These are phyloP conservation scores for Termitomyces titanicus DNA, from an alignment of 768 basidiomycete species.

Conservation along the genomic window DNA sequence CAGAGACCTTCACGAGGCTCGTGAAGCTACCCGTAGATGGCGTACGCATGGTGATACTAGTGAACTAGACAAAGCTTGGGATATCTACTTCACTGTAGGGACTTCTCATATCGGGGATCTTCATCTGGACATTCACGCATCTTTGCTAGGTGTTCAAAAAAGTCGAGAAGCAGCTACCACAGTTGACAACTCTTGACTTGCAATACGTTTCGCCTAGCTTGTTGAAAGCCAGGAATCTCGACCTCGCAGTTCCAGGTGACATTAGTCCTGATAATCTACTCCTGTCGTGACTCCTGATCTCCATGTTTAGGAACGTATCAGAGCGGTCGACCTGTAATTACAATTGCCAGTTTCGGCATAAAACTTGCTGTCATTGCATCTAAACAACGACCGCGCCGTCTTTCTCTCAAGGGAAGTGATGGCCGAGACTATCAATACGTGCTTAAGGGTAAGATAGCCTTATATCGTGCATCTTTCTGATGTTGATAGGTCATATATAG, in stretches of 20 bases:
- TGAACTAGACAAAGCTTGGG: conserved; percentile 97
- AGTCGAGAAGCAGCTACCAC: conserved; percentile 90
- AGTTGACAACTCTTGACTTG: conserved; percentile 85
- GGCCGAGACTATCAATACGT: conserved; percentile 90
- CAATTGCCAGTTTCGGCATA: conserved; percentile 79
- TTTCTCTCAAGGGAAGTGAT: conserved; percentile 85
- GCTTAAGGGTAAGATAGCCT: conserved; percentile 69
- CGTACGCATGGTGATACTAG: conserved; percentile 81
- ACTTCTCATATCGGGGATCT: not conserved
- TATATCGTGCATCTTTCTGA: not conserved
- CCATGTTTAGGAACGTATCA: conserved; percentile 76
- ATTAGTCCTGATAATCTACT: not conserved
- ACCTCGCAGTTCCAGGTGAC: conserved; percentile 92
- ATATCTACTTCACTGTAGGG: conserved; percentile 90
- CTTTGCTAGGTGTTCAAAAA: conserved; percentile 82
- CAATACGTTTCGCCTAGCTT: conserved; percentile 97
- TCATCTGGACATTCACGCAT: not conserved
- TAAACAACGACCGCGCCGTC: conserved; percentile 91
- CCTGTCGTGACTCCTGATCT: not conserved
- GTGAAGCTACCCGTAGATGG: conserved; percentile 87
- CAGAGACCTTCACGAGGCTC: conserved; percentile 86
- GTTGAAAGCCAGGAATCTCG: conserved; percentile 83
- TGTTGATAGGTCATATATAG: conserved; percentile 34
- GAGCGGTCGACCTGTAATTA: conserved; percentile 78
- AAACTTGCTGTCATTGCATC: conserved; percentile 93